These are phyloP conservation scores for Nyssa sinensis DNA, from an alignment of 148 eudicot species.

Conservation along the genomic window DNA sequence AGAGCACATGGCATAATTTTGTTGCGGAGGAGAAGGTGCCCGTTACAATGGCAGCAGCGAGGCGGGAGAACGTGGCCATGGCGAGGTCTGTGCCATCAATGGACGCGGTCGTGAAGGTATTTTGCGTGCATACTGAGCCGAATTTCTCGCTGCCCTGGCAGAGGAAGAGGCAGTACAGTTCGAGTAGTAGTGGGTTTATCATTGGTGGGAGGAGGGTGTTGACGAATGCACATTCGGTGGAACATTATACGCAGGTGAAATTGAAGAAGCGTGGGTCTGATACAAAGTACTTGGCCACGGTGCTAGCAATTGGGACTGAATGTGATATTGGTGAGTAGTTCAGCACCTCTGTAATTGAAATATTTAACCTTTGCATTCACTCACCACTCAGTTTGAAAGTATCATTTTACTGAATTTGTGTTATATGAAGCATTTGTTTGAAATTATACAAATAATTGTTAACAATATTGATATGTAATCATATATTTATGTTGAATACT, in stretches of 20 bases:
- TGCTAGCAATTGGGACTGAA: slow-evolving; percentile 75
- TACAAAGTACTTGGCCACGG: slow-evolving; percentile 72
- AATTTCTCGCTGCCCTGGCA: slow-evolving; percentile 88
- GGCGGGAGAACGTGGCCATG: slow-evolving; percentile 13
- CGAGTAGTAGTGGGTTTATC: slow-evolving; percentile 73
- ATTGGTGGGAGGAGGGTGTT: slow-evolving; percentile 63
- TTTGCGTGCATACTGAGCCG: slow-evolving; percentile 69
- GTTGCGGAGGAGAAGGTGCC: slow-evolving; percentile 1
- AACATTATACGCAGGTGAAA: slow-evolving; percentile 71
- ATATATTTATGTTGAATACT: no score
- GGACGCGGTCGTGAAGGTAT: slow-evolving; percentile 88
- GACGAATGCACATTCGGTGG: slow-evolving; percentile 86
- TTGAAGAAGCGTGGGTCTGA: slow-evolving; percentile 82
- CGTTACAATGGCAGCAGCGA: slow-evolving; percentile 7
- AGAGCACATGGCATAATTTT: background rate
- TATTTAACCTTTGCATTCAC: background rate
- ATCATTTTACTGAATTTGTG: no score
- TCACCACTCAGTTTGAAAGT: background rate
- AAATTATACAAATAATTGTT: no score
- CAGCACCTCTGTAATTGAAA: background rate
- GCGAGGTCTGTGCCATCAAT: slow-evolving; percentile 45
- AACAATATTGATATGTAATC: background rate
- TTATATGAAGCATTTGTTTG: background rate
- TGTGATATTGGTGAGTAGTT: slow-evolving; percentile 67
- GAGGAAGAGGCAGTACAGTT: slow-evolving; percentile 68